phyloP scores from a whole-genome alignment of 305 asterid genomes.

The Solanum hybrid region DNA sequence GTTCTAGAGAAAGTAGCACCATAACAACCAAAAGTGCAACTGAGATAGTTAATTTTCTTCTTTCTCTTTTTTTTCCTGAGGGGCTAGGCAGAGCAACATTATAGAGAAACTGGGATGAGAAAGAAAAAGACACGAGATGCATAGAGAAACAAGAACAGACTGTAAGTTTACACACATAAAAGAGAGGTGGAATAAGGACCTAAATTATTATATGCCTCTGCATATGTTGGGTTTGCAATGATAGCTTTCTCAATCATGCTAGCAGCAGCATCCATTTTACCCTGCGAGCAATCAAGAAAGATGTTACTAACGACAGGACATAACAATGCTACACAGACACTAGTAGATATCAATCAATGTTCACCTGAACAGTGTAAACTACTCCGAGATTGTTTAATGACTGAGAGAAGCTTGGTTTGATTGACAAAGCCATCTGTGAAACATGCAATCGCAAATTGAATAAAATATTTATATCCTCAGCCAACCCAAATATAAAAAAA shows the following conservation, averaged over 20 bases:
- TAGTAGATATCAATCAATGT: constrained; percentile 5
- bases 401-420: constrained; percentile 94
- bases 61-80: neutral
- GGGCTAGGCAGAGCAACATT: neutral
- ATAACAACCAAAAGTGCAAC: neutral
- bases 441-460: constrained; percentile 1
- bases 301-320: neutral
- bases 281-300: constrained; percentile 35
- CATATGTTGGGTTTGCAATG: constrained; percentile 93
- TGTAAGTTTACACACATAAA: neutral
- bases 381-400: constrained; percentile 99
- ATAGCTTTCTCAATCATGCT: constrained; percentile 97
- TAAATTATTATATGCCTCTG: constrained; percentile 96
- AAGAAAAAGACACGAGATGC: neutral
- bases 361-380: constrained; percentile 98
- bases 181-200: constrained; percentile 34
- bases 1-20: neutral
- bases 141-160: constrained; percentile 1
- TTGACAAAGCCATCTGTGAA: constrained; percentile 86
- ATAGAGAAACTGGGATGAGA: neutral
- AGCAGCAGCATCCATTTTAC: constrained; percentile 99
- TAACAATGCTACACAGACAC: neutral
- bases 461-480: neutral
- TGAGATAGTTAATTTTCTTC: neutral
- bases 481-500: constrained; percentile 8